phyloP scores from a whole-genome alignment of 2,329 filamentous ascomycete species.

The Aspergillus felis region DNA sequence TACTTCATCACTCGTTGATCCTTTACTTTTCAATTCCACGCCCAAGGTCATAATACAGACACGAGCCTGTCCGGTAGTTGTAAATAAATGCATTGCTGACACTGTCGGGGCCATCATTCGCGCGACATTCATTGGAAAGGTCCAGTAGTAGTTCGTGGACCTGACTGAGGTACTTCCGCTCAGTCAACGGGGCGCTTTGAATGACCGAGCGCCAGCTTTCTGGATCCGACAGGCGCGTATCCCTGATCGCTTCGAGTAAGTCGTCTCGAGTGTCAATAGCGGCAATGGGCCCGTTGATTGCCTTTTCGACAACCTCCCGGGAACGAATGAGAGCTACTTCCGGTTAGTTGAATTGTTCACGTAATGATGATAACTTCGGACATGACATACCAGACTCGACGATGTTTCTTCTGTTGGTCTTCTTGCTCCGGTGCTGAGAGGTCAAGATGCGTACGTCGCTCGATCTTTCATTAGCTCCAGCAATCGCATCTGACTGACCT shows the following conservation, averaged over 20 bases:
- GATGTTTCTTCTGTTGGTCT: slow-evolving; percentile 81
- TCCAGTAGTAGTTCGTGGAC: slow-evolving; percentile 70
- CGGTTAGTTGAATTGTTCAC: slow-evolving; percentile 10
- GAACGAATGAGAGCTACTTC: slow-evolving; percentile 48
- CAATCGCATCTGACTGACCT: slow-evolving; percentile 37
- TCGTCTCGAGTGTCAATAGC: slow-evolving; percentile 86
- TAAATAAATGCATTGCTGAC: slow-evolving; percentile 79
- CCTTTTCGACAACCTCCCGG: slow-evolving; percentile 63
- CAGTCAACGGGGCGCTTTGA: slow-evolving; percentile 70
- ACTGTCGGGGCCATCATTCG: slow-evolving; percentile 46
- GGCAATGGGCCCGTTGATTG: slow-evolving; percentile 73
- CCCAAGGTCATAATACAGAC: slow-evolving; percentile 78
- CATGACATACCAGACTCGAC: slow-evolving; percentile 70
- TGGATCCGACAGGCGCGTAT: slow-evolving; percentile 70
- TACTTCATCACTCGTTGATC: slow-evolving; percentile 7
- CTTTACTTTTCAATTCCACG: slow-evolving; percentile 13
- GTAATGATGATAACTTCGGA: slow-evolving; percentile 21
- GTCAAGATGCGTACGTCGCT: slow-evolving; percentile 83
- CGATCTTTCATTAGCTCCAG: slow-evolving; percentile 44
- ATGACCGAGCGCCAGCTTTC: slow-evolving; percentile 82
- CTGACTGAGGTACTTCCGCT: slow-evolving; percentile 78
- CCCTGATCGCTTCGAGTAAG: slow-evolving; percentile 70
- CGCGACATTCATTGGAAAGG: slow-evolving; percentile 51
- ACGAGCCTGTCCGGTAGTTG: slow-evolving; percentile 80
- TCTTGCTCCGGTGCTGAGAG: slow-evolving; percentile 79